Base-by-base conservation (phyloP, 306 rosid species). In the Myrica gale region DNA sequence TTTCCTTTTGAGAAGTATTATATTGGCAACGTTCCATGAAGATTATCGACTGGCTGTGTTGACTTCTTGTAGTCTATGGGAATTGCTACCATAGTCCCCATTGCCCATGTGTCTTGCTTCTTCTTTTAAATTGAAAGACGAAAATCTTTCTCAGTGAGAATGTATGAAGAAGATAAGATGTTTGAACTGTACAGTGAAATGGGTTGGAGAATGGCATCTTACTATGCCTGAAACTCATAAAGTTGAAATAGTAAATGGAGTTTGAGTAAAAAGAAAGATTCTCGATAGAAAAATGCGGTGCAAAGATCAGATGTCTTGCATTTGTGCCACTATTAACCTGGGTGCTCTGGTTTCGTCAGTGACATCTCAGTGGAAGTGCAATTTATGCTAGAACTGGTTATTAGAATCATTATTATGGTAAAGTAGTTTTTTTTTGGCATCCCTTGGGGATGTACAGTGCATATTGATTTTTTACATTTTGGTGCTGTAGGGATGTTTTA, bases 401-500 rank as follows among this genome's bases (percentile, higher is more conserved):
- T 65, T 65, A 15, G 7, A 57, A 19, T 57, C 41, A 13, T 57
- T 57, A 21, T 57, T 57, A 8, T 26, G n/a, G 19, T 21, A 20
- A 21, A 48, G 5, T 48, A 10, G 53, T 48, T 4, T 48, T 5
- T 13, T 9, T 9, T 48, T 0, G 37, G 4, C 4, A 21, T 23
- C 42, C 65, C 9, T 58, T 4, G 7, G 9, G 15, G 5, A 58
- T 19, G 4, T 39, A 19, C 61, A 37, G 74, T 68, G n/a, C 54
- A 65, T 43, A 46, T 42, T 53, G 74, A 20, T 37, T 66, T 47
- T 32, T 48, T 65, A 5, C 26, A 74, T 50, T 23, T 23, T 41
- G 71, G 42, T 41, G 69, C 37, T 82, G 85, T 67, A 95, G 99
- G 99, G 99, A 78, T 95, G 99, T 74, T 0, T 84, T 32, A 92